Base-by-base conservation (phyloP, 148 eudicot genomes). In the Mesembryanthemum crystallinum region DNA sequence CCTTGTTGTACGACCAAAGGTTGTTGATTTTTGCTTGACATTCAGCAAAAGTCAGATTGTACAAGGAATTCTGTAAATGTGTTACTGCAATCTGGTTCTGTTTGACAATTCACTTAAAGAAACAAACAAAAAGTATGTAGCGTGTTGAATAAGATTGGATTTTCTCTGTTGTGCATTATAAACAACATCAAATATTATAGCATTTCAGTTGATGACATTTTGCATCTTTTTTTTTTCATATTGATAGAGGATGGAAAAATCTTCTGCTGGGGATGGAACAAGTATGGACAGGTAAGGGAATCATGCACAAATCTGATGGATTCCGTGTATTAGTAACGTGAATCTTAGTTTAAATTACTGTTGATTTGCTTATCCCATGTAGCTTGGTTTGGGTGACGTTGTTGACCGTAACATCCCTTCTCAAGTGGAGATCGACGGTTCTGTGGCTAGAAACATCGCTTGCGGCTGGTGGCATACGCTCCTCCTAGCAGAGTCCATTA, bases 231-330 rank as follows among this genome's bases (percentile, higher is more conserved):
- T 32, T 20, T 49, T 76, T 60, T 17, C 39, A 68, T 73, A 74
- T 55, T 20, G 21, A 82, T 51, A 94, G 99, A 88, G 39, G 88
- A 87, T 62, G 96, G 91, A 1, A 87, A 91, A 81, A 86, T 87
- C 35, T 95, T 90, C 83, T 86, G 94, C 82, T 95, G 99, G 99
- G 99, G 99, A n/a, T 95, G 99, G 99, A 95, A 95, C 90, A 95
- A 95, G 80, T 95, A 95, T 82, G 99, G 99, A 29, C 99, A 95
- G 98, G 98, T 94, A 86, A 58, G 39, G 18, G 57, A 39, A 17
- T 15, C 43, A 24, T 9, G 14, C 39, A 37, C 73, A 43, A 15
- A 21, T 20, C 39, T n/a, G 59, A 27, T 27, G 35, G 9, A 43
- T 12, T 18, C 8, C 18, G 33, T 6, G 20, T 6, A 11, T 67